A percentile compares a stretch with the other conserved stretches of the same genome.
Conservation (phyloP, 176 grass and related monocot species). For the Rhipidocladum racemiflorum region DNA sequence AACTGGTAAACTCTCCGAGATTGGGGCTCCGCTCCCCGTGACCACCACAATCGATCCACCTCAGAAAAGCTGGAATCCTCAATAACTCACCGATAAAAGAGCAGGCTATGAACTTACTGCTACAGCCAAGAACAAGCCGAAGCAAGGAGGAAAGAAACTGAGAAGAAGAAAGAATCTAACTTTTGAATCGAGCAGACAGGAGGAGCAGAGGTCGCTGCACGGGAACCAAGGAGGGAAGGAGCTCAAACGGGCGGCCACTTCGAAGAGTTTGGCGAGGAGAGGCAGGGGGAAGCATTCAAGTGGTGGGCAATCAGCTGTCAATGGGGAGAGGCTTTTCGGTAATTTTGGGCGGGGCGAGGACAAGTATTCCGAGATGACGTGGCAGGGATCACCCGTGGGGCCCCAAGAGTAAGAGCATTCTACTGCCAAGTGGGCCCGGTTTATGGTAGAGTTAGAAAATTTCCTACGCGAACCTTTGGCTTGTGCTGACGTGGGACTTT, state of each 20-base stretch:
- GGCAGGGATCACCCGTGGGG: slow-evolving; percentile 32
- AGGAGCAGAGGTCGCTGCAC: neutral
- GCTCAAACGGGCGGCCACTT: too few relatives aligned
- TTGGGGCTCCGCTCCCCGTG: neutral
- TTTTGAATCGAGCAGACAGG: neutral
- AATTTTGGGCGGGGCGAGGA: neutral
- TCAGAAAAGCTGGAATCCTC: neutral
- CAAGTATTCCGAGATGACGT: neutral
- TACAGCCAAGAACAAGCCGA: neutral
- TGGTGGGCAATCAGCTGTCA: too few relatives aligned
- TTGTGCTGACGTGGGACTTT: neutral
- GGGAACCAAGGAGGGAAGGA: too few relatives aligned
- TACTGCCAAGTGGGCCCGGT: neutral
- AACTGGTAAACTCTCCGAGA: neutral
- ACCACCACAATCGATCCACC: neutral
- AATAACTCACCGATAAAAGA: neutral
- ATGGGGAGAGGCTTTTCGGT: neutral
- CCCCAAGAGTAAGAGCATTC: neutral
- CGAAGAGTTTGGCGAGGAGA: neutral
- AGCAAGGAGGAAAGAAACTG: neutral
- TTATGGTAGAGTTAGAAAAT: too few relatives aligned
- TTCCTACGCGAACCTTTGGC: neutral
- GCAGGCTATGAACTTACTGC: neutral
- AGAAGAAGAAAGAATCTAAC: neutral
- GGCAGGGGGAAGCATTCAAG: neutral